Evolutionary conservation across 2,329 filamentous ascomycete species (phyloP), one percentile per base, ranked within the genome.

Genomic region (Pyrenochaeta sp.): DNA sequence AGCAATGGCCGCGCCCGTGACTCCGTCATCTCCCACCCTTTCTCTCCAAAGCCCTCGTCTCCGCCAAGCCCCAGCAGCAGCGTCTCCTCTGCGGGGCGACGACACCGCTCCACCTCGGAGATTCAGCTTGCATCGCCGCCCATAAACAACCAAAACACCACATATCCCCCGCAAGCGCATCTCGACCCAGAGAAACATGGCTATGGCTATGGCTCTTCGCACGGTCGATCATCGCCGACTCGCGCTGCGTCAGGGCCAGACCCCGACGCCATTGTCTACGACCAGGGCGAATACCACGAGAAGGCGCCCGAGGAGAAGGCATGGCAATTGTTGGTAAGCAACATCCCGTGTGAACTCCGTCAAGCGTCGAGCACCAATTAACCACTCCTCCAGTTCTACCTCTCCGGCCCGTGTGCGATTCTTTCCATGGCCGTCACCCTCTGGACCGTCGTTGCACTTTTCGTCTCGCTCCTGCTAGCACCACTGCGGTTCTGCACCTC

Each of bases 401-500:
- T 87, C 36, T 85, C 84, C 22, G 73, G 79, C 25, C 82, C 85
- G 15, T 83, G 84, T 62, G 83, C 84, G 12, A 67, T 86, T 6
- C 80, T 88, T 65, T 86, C 85, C 51, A 66, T 85, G 32, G 70
- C 81, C 60, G 83, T 85, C 62, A 78, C 80, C 39, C 57, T 87
- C 48, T 89, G 86, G 79, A 83, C 86, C 19, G 62, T 77, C 39
- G 19, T 74, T 58, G 80, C 83, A 13, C 66, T 86, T 44, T 48
- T 86, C 62, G 81, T 85, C 54, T 66, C 70, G 25, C 61, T 84
- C 53, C 73, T 82, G 32, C 77, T 84, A 42, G 80, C 82, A 39
- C 86, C 86, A 5, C 73, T 88, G 45, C 83, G 84, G 43, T 72
- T 88, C 58, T 86, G 83, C 75, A 80, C 81, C 34, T 76, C 76